These are phyloP conservation scores for Globisporangium recalcitrans DNA, from an alignment of 352 stramenopile genomes.

Conservation along the genomic window DNA sequence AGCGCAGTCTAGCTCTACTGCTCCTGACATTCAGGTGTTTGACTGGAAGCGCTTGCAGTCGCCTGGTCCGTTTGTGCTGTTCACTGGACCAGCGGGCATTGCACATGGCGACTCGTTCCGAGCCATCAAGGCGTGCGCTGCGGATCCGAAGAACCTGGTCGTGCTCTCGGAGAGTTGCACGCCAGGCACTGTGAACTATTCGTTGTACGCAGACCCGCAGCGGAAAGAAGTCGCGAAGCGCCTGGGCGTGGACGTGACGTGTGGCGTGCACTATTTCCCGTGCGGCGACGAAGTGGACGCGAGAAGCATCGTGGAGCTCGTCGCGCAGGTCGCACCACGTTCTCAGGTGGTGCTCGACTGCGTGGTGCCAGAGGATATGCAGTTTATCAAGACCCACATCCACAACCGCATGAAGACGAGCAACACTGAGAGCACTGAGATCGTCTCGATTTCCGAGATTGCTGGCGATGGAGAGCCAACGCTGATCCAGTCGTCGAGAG, in stretches of 20 bases:
- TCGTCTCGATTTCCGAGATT: constrained; percentile 22
- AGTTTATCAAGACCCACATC: constrained; percentile 63
- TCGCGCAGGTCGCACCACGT: constrained; percentile 41
- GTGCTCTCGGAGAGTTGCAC: constrained; percentile 83
- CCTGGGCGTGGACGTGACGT: constrained; percentile 59
- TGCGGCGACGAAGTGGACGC: constrained; percentile 81
- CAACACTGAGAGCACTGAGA: neutral
- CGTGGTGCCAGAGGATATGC: constrained; percentile 44
- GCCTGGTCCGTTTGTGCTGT: constrained; percentile 66
- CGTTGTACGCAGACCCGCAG: constrained; percentile 71
- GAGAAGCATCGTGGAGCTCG: constrained; percentile 80
- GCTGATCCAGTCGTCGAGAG: constrained; percentile 29
- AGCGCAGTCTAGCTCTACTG: constrained; percentile 1
- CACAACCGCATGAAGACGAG: constrained; percentile 36
- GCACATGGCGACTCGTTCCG: constrained; percentile 61
- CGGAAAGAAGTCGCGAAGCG: constrained; percentile 66
- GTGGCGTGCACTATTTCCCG: constrained; percentile 81
- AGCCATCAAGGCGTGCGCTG: constrained; percentile 55
- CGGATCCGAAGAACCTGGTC: constrained; percentile 76
- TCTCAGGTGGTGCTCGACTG: constrained; percentile 77
- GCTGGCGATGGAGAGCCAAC: constrained; percentile 23
- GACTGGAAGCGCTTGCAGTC: constrained; percentile 69
- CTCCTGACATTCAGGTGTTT: constrained; percentile 35
- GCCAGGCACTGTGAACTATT: constrained; percentile 76
- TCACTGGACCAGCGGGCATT: constrained; percentile 74